Base-by-base conservation (phyloP, 495 filamentous ascomycete species). In the Delitschia confertaspora region DNA sequence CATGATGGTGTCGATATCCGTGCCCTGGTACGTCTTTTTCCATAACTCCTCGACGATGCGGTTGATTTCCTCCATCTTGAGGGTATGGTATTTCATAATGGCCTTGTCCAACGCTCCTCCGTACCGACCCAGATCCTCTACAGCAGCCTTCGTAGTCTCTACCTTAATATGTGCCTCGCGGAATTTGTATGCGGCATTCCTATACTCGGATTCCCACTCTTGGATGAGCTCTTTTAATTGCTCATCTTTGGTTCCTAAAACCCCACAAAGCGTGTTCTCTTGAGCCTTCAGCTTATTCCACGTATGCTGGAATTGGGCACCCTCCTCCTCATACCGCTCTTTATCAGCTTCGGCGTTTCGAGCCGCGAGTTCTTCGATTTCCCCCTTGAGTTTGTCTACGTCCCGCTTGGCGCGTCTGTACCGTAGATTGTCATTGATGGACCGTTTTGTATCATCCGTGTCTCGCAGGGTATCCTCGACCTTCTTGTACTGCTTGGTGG, bases 31-130 rank as follows among this genome's bases (percentile, higher is more conserved):
- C 2, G 93, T 95, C 59, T 75, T 80, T 64, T 86, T 85, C 91
- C 91, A 99, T 16, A 99, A 76, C 61, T 99, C 91, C 52, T 84
- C 85, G 49, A 89, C 74, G 59, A 95, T 95, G 38, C 79, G 74
- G 60, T 99, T 99, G 64, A 99, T 93, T 57, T 96, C 89, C 59
- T 89, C 88, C 91, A 99, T 99, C 69, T 96, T 99, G 42, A 93
- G 64, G 16, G 77, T 73, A 63, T 99, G 91, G 58, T 87, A 96
- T 51, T 79, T 81, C 88, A 99, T 95, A 62, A 99, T 91, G 41
- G 93, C 91, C 50, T 88, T 82, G 64, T 95, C 89, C 20, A 99
- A 70, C 9, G 89, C 89, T 2, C 69, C 66, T 9, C 71, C 73
- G 54, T 91, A 95, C 19, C 82, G 79, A 6, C 73, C 82, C 21